Percentiles rank a stretch among this genome's conserved stretches.
These are phyloP conservation scores for Aspergillus pseudoterreus DNA, from an alignment of 2,329 filamentous ascomycete species.

Conservation along the genomic window DNA sequence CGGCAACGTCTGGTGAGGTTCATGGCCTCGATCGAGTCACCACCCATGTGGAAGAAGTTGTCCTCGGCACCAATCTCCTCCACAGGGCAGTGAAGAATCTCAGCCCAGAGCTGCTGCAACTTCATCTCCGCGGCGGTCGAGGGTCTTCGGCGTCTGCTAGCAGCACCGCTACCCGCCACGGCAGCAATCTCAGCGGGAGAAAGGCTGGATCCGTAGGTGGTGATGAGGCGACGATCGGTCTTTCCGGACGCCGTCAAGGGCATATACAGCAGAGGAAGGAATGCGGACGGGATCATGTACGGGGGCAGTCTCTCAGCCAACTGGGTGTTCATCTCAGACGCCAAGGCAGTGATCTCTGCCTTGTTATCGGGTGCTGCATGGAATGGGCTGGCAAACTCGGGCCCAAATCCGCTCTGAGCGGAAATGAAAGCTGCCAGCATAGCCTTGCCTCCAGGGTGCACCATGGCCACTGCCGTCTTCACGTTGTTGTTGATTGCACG, in stretches of 20 bases:
- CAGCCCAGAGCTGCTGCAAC: constrained; percentile 11
- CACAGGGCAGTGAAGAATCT: constrained; percentile 3
- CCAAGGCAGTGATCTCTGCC: constrained; percentile 2
- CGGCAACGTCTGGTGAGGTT: constrained; percentile 10
- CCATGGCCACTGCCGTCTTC: constrained; percentile 42
- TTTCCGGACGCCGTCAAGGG: constrained; percentile 40
- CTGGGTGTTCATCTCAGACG: constrained; percentile 12
- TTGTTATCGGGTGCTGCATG: constrained; percentile 5
- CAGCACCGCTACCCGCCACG: background rate
- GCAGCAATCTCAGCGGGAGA: constrained; percentile 2
- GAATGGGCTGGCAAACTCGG: constrained; percentile 8
- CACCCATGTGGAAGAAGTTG: constrained; percentile 23
- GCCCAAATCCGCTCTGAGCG: constrained; percentile 8
- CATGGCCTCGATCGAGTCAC: constrained; percentile 24
- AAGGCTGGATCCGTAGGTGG: constrained; percentile 18
- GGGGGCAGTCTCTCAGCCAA: constrained; percentile 15
- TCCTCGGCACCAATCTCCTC: constrained; percentile 11
- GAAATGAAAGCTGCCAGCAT: constrained; percentile 15
- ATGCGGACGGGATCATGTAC: constrained; percentile 36
- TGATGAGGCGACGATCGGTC: constrained; percentile 29
- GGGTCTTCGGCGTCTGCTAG: constrained; percentile 1
- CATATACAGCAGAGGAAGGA: constrained; percentile 35
- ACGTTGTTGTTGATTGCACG: constrained; percentile 31
- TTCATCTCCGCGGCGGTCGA: constrained; percentile 6
- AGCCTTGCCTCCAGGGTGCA: constrained; percentile 7